These are phyloP conservation scores for Streptanthus diversifolius DNA, from an alignment of 345 rosid genomes.

Conservation along the genomic window DNA sequence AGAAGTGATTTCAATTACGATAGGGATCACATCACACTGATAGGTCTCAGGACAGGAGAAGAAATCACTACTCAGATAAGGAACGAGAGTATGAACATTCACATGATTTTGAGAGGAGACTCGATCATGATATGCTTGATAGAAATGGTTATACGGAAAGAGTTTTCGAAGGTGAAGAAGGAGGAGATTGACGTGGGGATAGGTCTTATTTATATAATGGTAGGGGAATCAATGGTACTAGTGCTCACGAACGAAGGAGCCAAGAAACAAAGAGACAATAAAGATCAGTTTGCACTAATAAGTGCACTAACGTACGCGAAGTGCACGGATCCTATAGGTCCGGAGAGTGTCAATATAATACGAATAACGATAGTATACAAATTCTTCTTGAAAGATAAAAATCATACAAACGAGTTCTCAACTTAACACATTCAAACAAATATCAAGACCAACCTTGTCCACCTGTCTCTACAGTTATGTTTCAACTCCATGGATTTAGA, in stretches of 20 bases:
- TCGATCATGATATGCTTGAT: slow-evolving; percentile 41
- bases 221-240: slow-evolving; percentile 40
- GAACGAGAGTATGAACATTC: slow-evolving; percentile 47
- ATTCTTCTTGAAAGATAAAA: background rate
- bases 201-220: slow-evolving; percentile 35
- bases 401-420: background rate
- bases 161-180: slow-evolving; percentile 38
- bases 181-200: slow-evolving; percentile 39
- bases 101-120: slow-evolving; percentile 40
- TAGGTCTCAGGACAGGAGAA: slow-evolving; percentile 50
- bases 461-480: background rate
- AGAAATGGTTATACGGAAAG: slow-evolving; percentile 48
- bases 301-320: background rate
- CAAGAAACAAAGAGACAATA: slow-evolving; percentile 35
- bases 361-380: background rate
- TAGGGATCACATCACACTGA: slow-evolving; percentile 45
- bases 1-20: slow-evolving; percentile 53
- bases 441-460: background rate
- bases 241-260: slow-evolving; percentile 38
- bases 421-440: background rate
- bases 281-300: background rate
- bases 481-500: background rate
- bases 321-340: background rate
- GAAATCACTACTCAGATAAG: slow-evolving; percentile 41
- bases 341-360: background rate